Base-by-base conservation (phyloP, 805 yeast species). In the Kluyveromyces dobzhanskii region DNA sequence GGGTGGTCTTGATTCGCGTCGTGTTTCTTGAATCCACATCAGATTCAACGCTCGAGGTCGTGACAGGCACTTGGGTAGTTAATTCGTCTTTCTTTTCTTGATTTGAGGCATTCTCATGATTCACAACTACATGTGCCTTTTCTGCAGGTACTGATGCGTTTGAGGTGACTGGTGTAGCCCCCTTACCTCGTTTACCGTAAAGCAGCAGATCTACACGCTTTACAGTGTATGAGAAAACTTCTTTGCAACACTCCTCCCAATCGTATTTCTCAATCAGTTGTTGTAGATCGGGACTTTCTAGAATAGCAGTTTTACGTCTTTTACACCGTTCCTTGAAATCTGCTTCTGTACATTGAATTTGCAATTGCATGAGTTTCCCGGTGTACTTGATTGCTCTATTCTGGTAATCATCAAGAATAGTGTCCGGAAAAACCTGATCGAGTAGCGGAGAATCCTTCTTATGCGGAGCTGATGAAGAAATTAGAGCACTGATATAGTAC, bases 401-500 rank as follows among this genome's bases (percentile, higher is more conserved):
- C 3, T 45, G 37, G 42, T 38, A 13, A 69, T 50, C 13, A 73
- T 45, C 13, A 44, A 48, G 78, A 50, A 87, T 50, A 47, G 78
- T 69, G 4, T 60, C 60, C 0, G 97, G 94, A 49, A 90, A 83
- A 33, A 88, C 71, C 49, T 79, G 85, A 38, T 82, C 77, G 7
- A 27, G n/a, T 14, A 27, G 16, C 6, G 16, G 13, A 27, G 38
- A 27, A 7, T 27, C n/a, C 12, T 4, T 30, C 32, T 9, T 28
- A 7, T 16, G n/a, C n/a, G 19, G 25, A 44, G 11, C 42, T 41
- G 24, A 18, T 30, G 4, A 48, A 69, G 52, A 81, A 85, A 27
- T 11, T 43, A 88, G 60, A 0, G 94, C 95, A 1, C 96, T 80
- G 16, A 92, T 87, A 54, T 78, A 92, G 0, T 96, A 95, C 60